Conservation (phyloP, 2,329 filamentous ascomycete species). For the Esteya vermicola region DNA sequence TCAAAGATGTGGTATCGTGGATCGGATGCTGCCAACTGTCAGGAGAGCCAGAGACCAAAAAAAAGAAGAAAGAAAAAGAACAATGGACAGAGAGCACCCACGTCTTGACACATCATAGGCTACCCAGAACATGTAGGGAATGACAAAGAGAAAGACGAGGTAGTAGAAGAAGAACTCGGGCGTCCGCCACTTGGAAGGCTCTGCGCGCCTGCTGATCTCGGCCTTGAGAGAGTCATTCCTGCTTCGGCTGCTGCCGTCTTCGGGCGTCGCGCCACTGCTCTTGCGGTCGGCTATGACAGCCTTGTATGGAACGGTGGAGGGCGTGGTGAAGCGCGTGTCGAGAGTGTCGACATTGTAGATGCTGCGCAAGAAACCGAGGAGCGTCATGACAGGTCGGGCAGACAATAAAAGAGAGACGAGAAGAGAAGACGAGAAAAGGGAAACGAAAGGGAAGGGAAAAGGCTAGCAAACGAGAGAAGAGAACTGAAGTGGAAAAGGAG, state of each 20-base stretch:
- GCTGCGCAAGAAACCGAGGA: slow-evolving; percentile 34
- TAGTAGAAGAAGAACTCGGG: slow-evolving; percentile 78
- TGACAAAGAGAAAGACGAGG: slow-evolving; percentile 44
- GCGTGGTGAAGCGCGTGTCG: slow-evolving; percentile 39
- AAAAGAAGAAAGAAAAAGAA: neutral
- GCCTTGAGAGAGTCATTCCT: neutral
- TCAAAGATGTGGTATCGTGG: slow-evolving; percentile 67
- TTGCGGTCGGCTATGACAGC: slow-evolving; percentile 21
- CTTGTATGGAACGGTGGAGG: slow-evolving; percentile 54
- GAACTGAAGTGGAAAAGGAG: too few species aligned
- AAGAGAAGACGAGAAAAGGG: neutral
- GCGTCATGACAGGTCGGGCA: slow-evolving; percentile 9
- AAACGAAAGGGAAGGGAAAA: too few species aligned
- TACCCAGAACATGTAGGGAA: slow-evolving; percentile 87
- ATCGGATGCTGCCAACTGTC: slow-evolving; percentile 48
- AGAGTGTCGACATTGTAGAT: slow-evolving; percentile 33
- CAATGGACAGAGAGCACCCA: slow-evolving; percentile 24
- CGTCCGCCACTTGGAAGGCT: slow-evolving; percentile 69
- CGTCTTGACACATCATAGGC: slow-evolving; percentile 74
- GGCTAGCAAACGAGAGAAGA: too few species aligned
- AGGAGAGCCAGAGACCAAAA: neutral
- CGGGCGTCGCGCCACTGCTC: slow-evolving; percentile 6
- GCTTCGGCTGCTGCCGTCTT: slow-evolving; percentile 17
- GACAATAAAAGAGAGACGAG: neutral
- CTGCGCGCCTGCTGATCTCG: slow-evolving; percentile 21